phyloP scores from a whole-genome alignment of 192 early-diverging fungal genomes.

The Spizellomyces punctatus region DNA sequence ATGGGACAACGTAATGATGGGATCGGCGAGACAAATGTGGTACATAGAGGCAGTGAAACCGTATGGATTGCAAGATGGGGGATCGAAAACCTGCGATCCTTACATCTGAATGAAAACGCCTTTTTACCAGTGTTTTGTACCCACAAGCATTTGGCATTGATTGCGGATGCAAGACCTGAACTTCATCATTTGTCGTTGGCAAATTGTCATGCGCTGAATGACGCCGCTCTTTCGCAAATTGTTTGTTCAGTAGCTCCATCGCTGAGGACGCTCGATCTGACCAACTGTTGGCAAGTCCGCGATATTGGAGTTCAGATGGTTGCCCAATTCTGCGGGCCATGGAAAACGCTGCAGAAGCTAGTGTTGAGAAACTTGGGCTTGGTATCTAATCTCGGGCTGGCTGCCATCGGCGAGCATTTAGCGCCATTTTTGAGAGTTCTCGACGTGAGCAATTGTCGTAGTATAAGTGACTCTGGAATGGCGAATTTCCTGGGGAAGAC shows the following conservation, averaged over 20 bases:
- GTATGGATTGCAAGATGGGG: conserved; percentile 4
- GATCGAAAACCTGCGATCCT: conserved; percentile 1
- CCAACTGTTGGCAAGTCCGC: conserved; percentile 7
- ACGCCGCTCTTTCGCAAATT: not conserved
- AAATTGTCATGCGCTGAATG: not conserved
- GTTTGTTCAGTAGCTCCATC: conserved; percentile 5
- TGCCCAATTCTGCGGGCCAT: conserved; percentile 8
- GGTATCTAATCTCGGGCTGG: not conserved
- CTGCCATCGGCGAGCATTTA: not conserved
- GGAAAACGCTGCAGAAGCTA: not conserved
- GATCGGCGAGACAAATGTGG: no score
- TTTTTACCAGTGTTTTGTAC: not conserved
- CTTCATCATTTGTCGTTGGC: not conserved
- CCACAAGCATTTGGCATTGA: not conserved
- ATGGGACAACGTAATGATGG: no score
- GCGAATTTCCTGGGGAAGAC: not conserved
- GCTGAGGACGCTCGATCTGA: conserved; percentile 4
- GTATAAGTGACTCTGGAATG: conserved; percentile 4
- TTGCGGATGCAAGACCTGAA: conserved; percentile 1
- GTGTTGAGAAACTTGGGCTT: not conserved
- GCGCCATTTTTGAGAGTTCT: not conserved
- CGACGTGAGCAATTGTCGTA: conserved; percentile 3
- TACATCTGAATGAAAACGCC: not conserved
- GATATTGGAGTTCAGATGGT: not conserved
- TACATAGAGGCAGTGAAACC: not conserved